A percentile compares a stretch with the other conserved stretches of the same genome.
phyloP scores from a whole-genome alignment of 495 filamentous ascomycete genomes.

The Xylaria grammica region DNA sequence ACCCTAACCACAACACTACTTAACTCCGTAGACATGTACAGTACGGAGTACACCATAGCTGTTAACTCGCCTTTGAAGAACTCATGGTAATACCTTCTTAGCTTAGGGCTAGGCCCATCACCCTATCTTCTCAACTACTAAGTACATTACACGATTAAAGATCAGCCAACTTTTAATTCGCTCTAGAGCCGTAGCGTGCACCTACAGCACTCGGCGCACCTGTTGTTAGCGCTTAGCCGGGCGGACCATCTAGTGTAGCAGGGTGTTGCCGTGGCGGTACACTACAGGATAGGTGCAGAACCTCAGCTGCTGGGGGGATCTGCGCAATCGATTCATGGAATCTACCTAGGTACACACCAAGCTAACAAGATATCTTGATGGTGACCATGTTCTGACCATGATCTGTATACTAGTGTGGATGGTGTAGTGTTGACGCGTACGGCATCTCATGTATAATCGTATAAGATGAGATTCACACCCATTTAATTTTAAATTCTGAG shows the following conservation, averaged over 20 bases:
- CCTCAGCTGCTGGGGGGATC: not conserved
- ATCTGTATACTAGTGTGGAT: not conserved
- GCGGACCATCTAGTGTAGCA: slow-evolving; percentile 5
- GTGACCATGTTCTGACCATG: not conserved
- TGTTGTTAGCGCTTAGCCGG: slow-evolving; percentile 5
- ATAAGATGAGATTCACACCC: slow-evolving; percentile 14
- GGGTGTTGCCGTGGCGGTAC: not conserved
- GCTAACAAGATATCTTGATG: not conserved
- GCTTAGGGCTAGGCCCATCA: too few species aligned
- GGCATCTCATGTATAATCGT: not conserved
- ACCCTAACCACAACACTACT: not conserved
- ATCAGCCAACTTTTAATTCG: not conserved
- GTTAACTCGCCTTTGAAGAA: too few species aligned
- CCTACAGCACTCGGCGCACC: not conserved
- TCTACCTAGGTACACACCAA: not conserved
- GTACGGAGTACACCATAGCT: too few species aligned
- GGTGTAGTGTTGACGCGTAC: slow-evolving; percentile 20
- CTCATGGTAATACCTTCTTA: not conserved
- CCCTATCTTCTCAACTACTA: too few species aligned
- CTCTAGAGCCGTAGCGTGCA: not conserved
- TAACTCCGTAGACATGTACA: too few species aligned
- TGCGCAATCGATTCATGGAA: slow-evolving; percentile 7
- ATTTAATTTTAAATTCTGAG: slow-evolving; percentile 21
- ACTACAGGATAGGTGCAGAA: slow-evolving; percentile 1
- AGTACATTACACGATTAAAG: too few species aligned